Percentiles rank a stretch among this genome's conserved stretches.
These are phyloP conservation scores for Petunia hybrid DNA, from an alignment of 305 asterid species.

Conservation along the genomic window DNA sequence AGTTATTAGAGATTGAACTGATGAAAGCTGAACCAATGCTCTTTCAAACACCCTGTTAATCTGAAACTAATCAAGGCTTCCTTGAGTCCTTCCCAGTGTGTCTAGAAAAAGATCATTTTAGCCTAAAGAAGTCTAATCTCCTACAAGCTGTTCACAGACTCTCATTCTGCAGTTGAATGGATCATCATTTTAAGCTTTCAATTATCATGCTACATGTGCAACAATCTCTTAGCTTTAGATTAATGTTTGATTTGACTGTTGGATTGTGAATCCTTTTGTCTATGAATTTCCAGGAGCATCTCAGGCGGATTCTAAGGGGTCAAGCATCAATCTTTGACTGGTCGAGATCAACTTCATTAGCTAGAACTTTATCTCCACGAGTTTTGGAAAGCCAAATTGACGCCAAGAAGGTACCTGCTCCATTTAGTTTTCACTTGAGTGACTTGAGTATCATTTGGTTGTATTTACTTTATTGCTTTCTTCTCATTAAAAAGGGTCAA, in stretches of 20 bases:
- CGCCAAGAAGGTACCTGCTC: constrained; percentile 84
- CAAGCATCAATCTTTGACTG: constrained; percentile 95
- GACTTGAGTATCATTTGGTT: background rate
- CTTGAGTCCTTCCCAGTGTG: background rate
- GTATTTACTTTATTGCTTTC: background rate
- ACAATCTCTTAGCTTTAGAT: constrained; percentile 20
- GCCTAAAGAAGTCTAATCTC: constrained; percentile 16
- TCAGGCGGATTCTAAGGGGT: constrained; percentile 97
- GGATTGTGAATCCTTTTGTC: constrained; percentile 30
- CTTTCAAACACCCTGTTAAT: background rate
- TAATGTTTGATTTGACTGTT: constrained; percentile 30
- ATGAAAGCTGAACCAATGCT: background rate
- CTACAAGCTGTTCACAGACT: background rate
- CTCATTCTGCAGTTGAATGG: constrained; percentile 5
- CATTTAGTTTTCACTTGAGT: constrained; percentile 25
- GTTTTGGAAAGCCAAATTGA: constrained; percentile 98
- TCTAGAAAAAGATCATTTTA: background rate
- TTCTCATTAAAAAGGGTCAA: background rate
- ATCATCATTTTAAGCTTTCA: constrained; percentile 24
- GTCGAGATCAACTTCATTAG: constrained; percentile 96
- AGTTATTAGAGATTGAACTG: background rate
- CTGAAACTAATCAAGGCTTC: constrained; percentile 22
- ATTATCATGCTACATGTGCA: constrained; percentile 16
- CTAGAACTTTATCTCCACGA: constrained; percentile 94
- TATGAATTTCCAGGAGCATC: constrained; percentile 77